These are phyloP conservation scores for Backusella macrospora DNA, from an alignment of 192 early-diverging fungal genomes.

Conservation along the genomic window DNA sequence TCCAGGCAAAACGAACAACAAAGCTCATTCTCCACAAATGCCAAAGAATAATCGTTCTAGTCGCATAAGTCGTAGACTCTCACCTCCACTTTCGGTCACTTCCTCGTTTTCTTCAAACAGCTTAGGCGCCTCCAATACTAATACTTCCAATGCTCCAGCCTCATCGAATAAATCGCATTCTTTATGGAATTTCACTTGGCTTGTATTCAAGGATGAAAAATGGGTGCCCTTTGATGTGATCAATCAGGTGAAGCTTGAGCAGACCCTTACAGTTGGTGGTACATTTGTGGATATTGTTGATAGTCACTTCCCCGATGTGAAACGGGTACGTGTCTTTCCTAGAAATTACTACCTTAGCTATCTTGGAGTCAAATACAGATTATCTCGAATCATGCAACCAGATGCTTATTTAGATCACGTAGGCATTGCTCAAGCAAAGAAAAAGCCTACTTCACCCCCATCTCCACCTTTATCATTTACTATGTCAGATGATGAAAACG, in stretches of 20 bases:
- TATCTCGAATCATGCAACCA: slow-evolving; percentile 43
- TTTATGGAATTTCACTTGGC: slow-evolving; percentile 35
- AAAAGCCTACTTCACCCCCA: slow-evolving; percentile 17
- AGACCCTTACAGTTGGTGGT: slow-evolving; percentile 36
- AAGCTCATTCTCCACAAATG: neutral
- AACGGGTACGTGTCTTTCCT: slow-evolving; percentile 40
- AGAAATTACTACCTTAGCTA: slow-evolving; percentile 41
- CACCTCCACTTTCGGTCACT: slow-evolving; percentile 3
- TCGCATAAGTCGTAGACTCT: slow-evolving; percentile 9
- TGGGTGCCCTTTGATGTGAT: slow-evolving; percentile 40
- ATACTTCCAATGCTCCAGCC: neutral
- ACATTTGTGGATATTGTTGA: slow-evolving; percentile 42
- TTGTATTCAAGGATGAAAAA: slow-evolving; percentile 37
- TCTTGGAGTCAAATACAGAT: slow-evolving; percentile 41
- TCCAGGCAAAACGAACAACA: neutral
- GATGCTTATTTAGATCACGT: slow-evolving; percentile 42
- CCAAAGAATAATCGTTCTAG: neutral
- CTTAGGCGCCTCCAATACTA: neutral
- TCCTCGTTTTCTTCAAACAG: slow-evolving; percentile 4
- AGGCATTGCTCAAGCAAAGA: slow-evolving; percentile 23
- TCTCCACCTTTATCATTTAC: neutral
- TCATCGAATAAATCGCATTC: neutral
- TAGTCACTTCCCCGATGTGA: slow-evolving; percentile 37
- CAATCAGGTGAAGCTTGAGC: slow-evolving; percentile 39
- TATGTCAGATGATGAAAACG: slow-evolving; percentile 12